These are phyloP conservation scores for Cardamine occulta DNA, from an alignment of 345 rosid genomes.

Conservation along the genomic window DNA sequence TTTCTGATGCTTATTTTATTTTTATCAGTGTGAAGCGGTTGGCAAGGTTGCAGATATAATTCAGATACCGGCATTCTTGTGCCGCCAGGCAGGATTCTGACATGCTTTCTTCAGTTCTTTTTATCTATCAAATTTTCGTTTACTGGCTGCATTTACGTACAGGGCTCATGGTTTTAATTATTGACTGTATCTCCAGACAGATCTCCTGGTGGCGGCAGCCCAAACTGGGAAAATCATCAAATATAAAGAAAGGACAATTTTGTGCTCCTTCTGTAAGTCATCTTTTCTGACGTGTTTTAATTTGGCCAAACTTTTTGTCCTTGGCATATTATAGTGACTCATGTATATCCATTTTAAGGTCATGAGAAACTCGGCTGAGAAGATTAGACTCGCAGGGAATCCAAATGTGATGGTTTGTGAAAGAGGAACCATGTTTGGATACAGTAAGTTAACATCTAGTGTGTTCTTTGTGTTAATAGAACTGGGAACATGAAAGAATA, in stretches of 20 bases:
- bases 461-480: neutral
- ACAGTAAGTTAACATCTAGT: constrained; percentile 59
- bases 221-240: constrained; percentile 86
- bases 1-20: constrained; percentile 18
- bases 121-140: constrained; percentile 1
- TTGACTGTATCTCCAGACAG: constrained; percentile 59
- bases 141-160: neutral
- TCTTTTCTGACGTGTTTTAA: constrained; percentile 31
- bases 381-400: constrained; percentile 83
- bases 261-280: constrained; percentile 83
- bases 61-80: constrained; percentile 92
- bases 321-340: constrained; percentile 6
- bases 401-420: constrained; percentile 91
- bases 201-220: constrained; percentile 93
- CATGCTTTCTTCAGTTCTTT: constrained; percentile 1
- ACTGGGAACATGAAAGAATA: neutral
- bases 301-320: neutral
- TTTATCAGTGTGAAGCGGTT: constrained; percentile 76
- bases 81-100: constrained; percentile 70
- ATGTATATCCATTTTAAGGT: constrained; percentile 51
- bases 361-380: constrained; percentile 85
- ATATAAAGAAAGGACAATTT: constrained; percentile 92
- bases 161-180: constrained; percentile 26
- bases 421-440: constrained; percentile 96
- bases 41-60: constrained; percentile 88